Percentiles rank a stretch among this genome's conserved stretches.
These are phyloP conservation scores for Torulaspora globosa DNA, from an alignment of 1,139 yeast species.

Conservation along the genomic window DNA sequence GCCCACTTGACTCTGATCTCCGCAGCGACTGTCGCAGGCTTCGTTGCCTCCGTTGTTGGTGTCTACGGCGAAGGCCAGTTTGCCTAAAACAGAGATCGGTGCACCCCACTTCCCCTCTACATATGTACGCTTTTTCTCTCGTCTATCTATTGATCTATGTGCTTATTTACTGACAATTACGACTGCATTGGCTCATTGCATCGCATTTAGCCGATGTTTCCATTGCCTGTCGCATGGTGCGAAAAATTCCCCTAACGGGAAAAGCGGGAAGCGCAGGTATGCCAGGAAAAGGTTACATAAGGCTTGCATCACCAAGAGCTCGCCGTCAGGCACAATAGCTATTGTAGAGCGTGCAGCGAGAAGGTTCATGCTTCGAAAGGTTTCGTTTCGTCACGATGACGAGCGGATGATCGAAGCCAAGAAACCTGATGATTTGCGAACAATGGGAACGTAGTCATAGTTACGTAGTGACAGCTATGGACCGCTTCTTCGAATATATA, in stretches of 20 bases:
- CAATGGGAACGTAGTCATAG: background rate
- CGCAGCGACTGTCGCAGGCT: conserved; percentile 26
- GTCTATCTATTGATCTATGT: background rate
- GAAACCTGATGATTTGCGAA: background rate
- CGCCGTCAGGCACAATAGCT: background rate
- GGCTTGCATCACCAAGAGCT: background rate
- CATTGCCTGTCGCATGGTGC: background rate
- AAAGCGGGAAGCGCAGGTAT: background rate
- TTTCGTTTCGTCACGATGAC: background rate
- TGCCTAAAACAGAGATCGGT: background rate
- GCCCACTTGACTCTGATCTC: conserved; percentile 22
- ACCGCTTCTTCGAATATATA: too few relatives aligned
- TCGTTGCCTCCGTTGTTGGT: conserved; percentile 32
- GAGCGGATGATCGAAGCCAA: background rate
- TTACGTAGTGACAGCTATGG: background rate
- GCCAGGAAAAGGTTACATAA: background rate
- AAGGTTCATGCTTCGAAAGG: background rate
- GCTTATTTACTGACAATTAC: background rate
- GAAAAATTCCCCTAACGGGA: background rate
- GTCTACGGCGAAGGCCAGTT: conserved; percentile 33
- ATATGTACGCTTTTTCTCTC: background rate
- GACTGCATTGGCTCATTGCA: background rate
- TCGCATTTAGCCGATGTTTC: too few relatives aligned
- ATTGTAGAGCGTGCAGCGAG: background rate
- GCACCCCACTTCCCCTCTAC: background rate